These are phyloP conservation scores for Kluyveromyces lactis DNA, from an alignment of 805 yeast genomes.

Conservation along the genomic window DNA sequence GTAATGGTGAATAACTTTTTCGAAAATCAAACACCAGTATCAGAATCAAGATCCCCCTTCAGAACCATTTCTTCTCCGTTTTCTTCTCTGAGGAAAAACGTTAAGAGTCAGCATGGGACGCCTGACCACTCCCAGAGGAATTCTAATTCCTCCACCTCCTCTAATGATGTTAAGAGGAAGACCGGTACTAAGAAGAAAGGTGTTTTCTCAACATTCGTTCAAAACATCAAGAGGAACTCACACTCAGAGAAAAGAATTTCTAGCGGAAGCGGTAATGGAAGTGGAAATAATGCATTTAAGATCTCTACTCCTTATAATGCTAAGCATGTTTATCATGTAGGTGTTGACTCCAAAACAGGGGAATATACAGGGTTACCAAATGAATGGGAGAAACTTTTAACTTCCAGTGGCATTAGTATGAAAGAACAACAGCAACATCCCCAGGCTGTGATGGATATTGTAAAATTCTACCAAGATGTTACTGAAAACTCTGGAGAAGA, in stretches of 20 bases:
- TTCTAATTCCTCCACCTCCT: slow-evolving; percentile 7
- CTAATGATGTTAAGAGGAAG: slow-evolving; percentile 34
- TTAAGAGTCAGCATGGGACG: slow-evolving; percentile 1
- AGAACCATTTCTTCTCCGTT: slow-evolving; percentile 6
- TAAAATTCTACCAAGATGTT: slow-evolving; percentile 70
- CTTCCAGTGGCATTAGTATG: slow-evolving; percentile 79
- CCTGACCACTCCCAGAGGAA: slow-evolving; percentile 5
- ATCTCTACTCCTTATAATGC: slow-evolving; percentile 92
- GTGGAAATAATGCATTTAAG: slow-evolving; percentile 28
- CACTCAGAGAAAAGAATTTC: slow-evolving; percentile 34
- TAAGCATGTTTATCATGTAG: slow-evolving; percentile 88
- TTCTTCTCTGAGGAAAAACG: slow-evolving; percentile 3
- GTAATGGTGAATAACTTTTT: slow-evolving; percentile 1
- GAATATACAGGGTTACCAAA: slow-evolving; percentile 87
- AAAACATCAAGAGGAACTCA: slow-evolving; percentile 23
- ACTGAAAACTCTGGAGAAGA: slow-evolving; percentile 35
- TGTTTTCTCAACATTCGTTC: slow-evolving; percentile 43
- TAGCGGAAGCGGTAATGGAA: slow-evolving; percentile 7
- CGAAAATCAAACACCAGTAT: not conserved
- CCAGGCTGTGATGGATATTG: slow-evolving; percentile 87
- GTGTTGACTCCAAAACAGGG: slow-evolving; percentile 75
- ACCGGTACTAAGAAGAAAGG: slow-evolving; percentile 43
- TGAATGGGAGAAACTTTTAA: slow-evolving; percentile 80
- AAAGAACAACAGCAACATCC: slow-evolving; percentile 89
- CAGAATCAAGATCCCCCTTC: slow-evolving; percentile 8